Base-by-base conservation (phyloP, 306 rosid genomes). In the Vigna reflexopilosa region DNA sequence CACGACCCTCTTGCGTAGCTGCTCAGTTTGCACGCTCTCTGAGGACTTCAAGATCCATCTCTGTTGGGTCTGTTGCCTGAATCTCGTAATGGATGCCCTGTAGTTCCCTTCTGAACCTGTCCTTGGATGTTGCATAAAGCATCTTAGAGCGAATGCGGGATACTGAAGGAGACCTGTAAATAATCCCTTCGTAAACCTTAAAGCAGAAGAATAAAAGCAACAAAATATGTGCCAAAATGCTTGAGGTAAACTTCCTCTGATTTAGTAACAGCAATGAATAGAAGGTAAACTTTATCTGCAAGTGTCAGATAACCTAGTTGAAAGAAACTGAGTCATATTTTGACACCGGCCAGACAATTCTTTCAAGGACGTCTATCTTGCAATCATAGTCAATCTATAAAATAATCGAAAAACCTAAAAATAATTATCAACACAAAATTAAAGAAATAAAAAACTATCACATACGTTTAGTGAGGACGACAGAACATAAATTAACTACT, bases 31-130 rank as follows among this genome's bases (percentile, higher is more conserved):
- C 95, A 63, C 95, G 90, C 15, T 93, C 95, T 81, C 86, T 69
- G 61, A 91, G 76, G 73, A 91, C 91, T 81, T 93, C 94, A 49
- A 91, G 90, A 77, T 93, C 93, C 94, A 89, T 93, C 91, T 93
- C 97, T 0, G 90, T 86, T 24, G 89, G 89, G 84, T 89, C 97
- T 38, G 97, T 91, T 67, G 97, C 95, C 87, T 93, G 95, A 63
- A 93, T 93, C 87, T 89, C 98, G 72, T 91, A 93, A 81, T 91
- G 97, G 81, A 90, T 80, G 28, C 97, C 98, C 44, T 91, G 88
- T 73, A 88, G 84, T 83, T 90, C 91, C 82, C 96, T 86, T 77
- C 92, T 86, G 84, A 93, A 88, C 86, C 90, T 88, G 85, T 88
- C 89, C 78, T 90, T 93, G 48, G 97, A 88, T 61, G 97, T 90